Conservation (phyloP, 345 rosid species). For the Anacardium occidentale region DNA sequence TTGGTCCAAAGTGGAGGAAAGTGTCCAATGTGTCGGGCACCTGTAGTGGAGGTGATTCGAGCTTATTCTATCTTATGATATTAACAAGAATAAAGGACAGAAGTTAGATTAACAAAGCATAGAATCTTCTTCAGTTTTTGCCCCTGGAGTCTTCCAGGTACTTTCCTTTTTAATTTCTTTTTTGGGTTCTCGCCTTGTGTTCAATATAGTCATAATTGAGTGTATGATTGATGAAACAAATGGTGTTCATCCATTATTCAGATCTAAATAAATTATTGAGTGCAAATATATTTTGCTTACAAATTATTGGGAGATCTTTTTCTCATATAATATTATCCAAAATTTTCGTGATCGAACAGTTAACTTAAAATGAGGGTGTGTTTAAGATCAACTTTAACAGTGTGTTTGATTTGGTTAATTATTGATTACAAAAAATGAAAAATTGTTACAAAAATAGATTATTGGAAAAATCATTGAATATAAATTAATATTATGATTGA, state of each 20-base stretch:
- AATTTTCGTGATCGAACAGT: neutral
- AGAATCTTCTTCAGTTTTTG: constrained; percentile 12
- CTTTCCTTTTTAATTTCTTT: constrained; percentile 1
- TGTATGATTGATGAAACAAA: constrained; percentile 23
- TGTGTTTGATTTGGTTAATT: too few species aligned
- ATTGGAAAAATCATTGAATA: too few species aligned
- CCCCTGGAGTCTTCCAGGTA: constrained; percentile 27
- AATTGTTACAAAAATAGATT: too few species aligned
- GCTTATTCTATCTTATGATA: constrained; percentile 65
- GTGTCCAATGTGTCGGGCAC: constrained; percentile 96
- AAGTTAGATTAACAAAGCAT: constrained; percentile 15
- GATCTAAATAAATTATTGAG: constrained; percentile 28
- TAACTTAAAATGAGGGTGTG: neutral
- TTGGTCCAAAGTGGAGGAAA: constrained; percentile 68
- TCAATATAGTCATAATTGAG: neutral
- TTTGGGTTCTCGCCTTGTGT: constrained; percentile 15
- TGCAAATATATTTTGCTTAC: constrained; percentile 9
- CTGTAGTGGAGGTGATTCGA: constrained; percentile 84
- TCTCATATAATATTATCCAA: neutral
- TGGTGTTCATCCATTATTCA: constrained; percentile 17
- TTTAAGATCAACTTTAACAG: neutral
- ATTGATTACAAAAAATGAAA: too few species aligned
- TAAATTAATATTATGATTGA: too few species aligned
- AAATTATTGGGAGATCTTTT: neutral
- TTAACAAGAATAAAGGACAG: neutral